Evolutionary conservation across 1,284 basidiomycete genomes (phyloP).

Genomic region (Schizophyllum commune): DNA sequence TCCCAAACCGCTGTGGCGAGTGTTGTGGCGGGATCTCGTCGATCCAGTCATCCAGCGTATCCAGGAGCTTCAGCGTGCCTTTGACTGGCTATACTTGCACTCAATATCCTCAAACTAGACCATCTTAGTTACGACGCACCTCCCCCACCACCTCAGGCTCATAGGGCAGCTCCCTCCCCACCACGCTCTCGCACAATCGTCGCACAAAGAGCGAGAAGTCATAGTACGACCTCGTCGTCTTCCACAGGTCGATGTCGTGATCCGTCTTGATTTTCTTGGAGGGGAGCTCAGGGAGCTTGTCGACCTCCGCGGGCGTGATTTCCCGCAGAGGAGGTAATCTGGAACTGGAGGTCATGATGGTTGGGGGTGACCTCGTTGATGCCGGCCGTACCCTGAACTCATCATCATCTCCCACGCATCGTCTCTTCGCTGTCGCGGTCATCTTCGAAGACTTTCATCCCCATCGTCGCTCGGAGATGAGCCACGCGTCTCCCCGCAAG

Average conservation of each 20-base stretch:
- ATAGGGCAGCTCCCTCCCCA: slow-evolving; percentile 47
- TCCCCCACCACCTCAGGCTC: slow-evolving; percentile 28
- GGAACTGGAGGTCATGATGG: neutral
- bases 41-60: slow-evolving; percentile 73
- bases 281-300: slow-evolving; percentile 22
- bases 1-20: slow-evolving; percentile 91
- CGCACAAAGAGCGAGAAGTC: slow-evolving; percentile 70
- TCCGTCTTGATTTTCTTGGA: slow-evolving; percentile 57
- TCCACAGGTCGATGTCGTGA: slow-evolving; percentile 63
- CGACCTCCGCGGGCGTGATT: slow-evolving; percentile 31
- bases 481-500: neutral
- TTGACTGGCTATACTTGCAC: slow-evolving; percentile 35
- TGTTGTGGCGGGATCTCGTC: slow-evolving; percentile 73
- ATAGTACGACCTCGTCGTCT: slow-evolving; percentile 56
- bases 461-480: no score
- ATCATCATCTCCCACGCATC: no score
- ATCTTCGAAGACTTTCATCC: no score
- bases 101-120: slow-evolving; percentile 7
- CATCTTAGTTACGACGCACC: slow-evolving; percentile 8
- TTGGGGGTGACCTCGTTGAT: no score
- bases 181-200: slow-evolving; percentile 66
- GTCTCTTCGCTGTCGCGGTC: no score
- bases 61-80: slow-evolving; percentile 50
- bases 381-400: no score
- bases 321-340: slow-evolving; percentile 28